Conservation (phyloP, 495 filamentous ascomycete genomes). For the Lichenothelia convexa region DNA sequence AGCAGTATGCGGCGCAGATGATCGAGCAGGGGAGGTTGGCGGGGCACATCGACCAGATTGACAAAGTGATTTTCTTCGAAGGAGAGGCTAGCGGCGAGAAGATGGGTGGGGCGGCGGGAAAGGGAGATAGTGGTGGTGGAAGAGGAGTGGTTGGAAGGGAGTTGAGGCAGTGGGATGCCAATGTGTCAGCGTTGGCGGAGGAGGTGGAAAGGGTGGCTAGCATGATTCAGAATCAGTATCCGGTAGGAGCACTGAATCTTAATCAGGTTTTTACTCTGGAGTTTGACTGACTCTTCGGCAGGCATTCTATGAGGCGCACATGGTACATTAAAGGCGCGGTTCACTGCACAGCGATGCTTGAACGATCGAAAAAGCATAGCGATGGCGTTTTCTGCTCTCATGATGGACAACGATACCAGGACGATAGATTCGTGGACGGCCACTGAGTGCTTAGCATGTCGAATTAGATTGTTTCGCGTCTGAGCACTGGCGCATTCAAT, state of each 20-base stretch:
- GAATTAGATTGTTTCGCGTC: too few species aligned
- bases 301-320: conserved; percentile 15
- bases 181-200: conserved; percentile 68
- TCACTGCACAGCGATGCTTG: too few species aligned
- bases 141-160: conserved; percentile 43
- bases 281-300: conserved; percentile 3
- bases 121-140: conserved; percentile 33
- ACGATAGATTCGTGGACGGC: too few species aligned
- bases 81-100: conserved; percentile 48
- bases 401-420: too few species aligned
- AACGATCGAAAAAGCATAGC: too few species aligned
- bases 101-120: conserved; percentile 33
- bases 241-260: too few species aligned
- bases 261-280: not conserved
- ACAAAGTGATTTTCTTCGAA: conserved; percentile 71
- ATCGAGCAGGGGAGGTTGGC: conserved; percentile 78
- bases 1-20: conserved; percentile 85
- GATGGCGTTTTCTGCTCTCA: too few species aligned
- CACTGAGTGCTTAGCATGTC: too few species aligned
- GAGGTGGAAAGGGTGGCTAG: conserved; percentile 76
- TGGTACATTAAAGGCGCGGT: too few species aligned
- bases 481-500: too few species aligned
- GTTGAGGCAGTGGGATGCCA: conserved; percentile 73
- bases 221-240: conserved; percentile 50
- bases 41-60: conserved; percentile 89